These are phyloP conservation scores for Maudiozyma humilis DNA, from an alignment of 1,139 yeast genomes.

Conservation along the genomic window DNA sequence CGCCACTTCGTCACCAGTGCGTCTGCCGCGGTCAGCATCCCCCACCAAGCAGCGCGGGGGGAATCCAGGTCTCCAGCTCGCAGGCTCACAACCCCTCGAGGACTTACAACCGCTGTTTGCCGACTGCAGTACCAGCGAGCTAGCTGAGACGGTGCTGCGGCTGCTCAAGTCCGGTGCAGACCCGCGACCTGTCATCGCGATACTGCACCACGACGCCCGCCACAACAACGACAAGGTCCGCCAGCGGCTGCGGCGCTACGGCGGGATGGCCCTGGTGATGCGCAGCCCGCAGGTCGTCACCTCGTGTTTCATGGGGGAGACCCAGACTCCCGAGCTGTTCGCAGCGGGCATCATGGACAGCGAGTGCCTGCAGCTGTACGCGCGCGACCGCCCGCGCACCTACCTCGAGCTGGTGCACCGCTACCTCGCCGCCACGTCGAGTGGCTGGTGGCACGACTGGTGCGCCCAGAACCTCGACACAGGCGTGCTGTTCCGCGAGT, in stretches of 20 bases:
- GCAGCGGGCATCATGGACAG: constrained; percentile 23
- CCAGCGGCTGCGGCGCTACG: constrained; percentile 18
- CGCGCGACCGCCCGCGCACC: constrained; percentile 10
- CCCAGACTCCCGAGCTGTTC: no score
- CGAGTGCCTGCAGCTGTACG: constrained; percentile 10
- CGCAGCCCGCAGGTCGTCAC: constrained; percentile 8
- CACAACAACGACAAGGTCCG: constrained; percentile 17
- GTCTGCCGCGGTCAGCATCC: no score
- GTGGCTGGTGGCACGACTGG: constrained; percentile 26
- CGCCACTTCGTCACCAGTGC: constrained; percentile 8
- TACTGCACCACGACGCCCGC: constrained; percentile 17
- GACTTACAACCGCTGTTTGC: constrained; percentile 8
- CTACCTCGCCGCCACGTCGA: constrained; percentile 17
- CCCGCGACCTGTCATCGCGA: neutral
- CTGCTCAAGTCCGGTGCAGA: neutral
- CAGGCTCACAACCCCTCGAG: constrained; percentile 1
- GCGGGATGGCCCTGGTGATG: constrained; percentile 22
- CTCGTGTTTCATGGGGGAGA: constrained; percentile 10
- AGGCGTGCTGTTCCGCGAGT: constrained; percentile 10
- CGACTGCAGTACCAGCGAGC: constrained; percentile 11
- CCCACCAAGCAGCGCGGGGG: no score
- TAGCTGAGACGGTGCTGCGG: constrained; percentile 2
- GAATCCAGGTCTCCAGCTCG: no score
- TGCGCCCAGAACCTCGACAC: constrained; percentile 18
- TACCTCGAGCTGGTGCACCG: constrained; percentile 18